Base-by-base conservation (phyloP, 2,329 filamentous ascomycete genomes). In the Cordyceps fumosorosea region DNA sequence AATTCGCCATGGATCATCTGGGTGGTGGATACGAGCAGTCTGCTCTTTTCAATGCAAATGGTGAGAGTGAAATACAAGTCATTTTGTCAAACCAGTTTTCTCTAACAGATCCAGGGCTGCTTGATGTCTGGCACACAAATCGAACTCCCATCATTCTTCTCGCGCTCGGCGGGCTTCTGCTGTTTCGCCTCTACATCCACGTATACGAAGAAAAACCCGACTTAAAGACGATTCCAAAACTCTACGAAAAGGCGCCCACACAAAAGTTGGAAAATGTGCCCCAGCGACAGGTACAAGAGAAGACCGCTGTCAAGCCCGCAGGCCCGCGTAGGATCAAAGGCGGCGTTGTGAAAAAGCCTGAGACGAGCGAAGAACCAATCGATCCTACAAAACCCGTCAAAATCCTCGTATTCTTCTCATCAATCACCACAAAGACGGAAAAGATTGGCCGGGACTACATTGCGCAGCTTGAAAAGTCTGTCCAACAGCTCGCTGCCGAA, bases 381-480 rank as follows among this genome's bases (percentile, higher is more conserved):
- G 74, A 74, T 60, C 34, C 77, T 47, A 68, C 67, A 12, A 73
- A 78, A 29, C 81, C 80, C 56, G 81, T 92, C 60, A 89, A 93
- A 71, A 83, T 89, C 2, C 75, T 96, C 18, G 76, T 97, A 37
- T 98, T 97, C 78, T 98, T 89, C 77, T 93, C 91, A 2, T 96
- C 93, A 0, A 80, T 98, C 62, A 96, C 91, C 3, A 91, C 88
- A 3, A 90, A 86, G 37, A 97, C 93, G 1, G 88, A 93, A 71
- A 87, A 84, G 69, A 85, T 87, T 63, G 89, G 89, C 1, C 81
- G 84, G 26, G 77, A 81, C 1, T 84, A 95, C 55, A 76, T 80
- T n/a, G 78, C 84, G 62, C 74, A 77, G 1, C 72, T 93, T 32
- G 78, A 79, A 22, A 64, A 70, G 66, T 68, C 84, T 18, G 79